These are phyloP conservation scores for Phytophthora europaea DNA, from an alignment of 352 stramenopile genomes.

Conservation along the genomic window DNA sequence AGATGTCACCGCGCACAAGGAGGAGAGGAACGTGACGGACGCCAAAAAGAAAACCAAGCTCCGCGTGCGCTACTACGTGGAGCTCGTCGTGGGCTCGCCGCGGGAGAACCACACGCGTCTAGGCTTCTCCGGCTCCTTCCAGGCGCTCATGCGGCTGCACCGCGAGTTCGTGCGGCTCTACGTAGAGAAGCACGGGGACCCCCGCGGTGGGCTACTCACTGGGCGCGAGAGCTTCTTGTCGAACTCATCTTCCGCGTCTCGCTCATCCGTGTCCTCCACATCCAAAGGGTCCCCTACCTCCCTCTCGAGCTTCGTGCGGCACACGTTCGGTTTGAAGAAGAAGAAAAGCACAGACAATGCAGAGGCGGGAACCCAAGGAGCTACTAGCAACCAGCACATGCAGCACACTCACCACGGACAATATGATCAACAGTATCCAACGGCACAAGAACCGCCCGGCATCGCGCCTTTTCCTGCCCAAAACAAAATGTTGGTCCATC, in stretches of 20 bases:
- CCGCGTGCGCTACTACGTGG: slow-evolving; percentile 79
- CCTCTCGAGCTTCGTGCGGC: slow-evolving; percentile 37
- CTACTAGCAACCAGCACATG: slow-evolving; percentile 21
- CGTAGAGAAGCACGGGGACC: slow-evolving; percentile 46
- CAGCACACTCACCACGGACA: slow-evolving; percentile 22
- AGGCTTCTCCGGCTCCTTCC: slow-evolving; percentile 74
- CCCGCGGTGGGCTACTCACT: slow-evolving; percentile 20
- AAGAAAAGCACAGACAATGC: slow-evolving; percentile 4
- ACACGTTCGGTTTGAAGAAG: slow-evolving; percentile 43
- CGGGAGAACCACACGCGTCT: slow-evolving; percentile 65
- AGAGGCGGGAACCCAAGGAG: background rate
- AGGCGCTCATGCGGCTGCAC: slow-evolving; percentile 65
- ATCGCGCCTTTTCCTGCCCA: slow-evolving; percentile 52
- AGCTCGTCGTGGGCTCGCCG: slow-evolving; percentile 64
- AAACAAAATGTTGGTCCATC: slow-evolving; percentile 60
- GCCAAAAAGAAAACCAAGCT: slow-evolving; percentile 53
- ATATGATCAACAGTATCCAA: slow-evolving; percentile 9
- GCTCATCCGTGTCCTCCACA: slow-evolving; percentile 50
- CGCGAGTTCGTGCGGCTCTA: slow-evolving; percentile 52
- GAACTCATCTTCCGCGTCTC: slow-evolving; percentile 55
- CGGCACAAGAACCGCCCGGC: slow-evolving; percentile 34
- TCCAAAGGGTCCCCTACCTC: slow-evolving; percentile 40
- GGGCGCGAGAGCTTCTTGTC: slow-evolving; percentile 56
- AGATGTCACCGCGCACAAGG: slow-evolving; percentile 75
- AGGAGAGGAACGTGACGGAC: slow-evolving; percentile 64